phyloP scores from a whole-genome alignment of 2,329 filamentous ascomycete genomes.

The Teratosphaeria pseudoeucalypti region DNA sequence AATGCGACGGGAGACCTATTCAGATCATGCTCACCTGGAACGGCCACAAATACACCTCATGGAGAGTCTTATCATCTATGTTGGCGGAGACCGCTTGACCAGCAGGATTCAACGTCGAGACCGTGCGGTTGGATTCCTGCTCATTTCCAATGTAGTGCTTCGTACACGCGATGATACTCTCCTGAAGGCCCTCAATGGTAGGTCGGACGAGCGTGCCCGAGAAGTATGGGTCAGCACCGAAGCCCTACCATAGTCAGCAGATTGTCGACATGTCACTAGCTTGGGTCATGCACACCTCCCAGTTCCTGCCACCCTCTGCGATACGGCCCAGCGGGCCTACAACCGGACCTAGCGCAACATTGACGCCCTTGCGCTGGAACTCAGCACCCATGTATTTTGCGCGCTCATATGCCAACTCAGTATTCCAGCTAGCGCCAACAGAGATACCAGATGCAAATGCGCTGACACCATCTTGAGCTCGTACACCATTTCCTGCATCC shows the following conservation, averaged over 20 bases:
- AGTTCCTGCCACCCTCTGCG: conserved; percentile 13
- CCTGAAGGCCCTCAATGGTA: conserved; percentile 18
- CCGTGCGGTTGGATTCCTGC: conserved; percentile 17
- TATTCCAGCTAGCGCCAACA: conserved; percentile 31
- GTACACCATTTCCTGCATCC: conserved; percentile 29
- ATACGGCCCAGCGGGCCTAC: conserved; percentile 21
- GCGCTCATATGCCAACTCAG: conserved; percentile 22
- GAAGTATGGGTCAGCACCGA: conserved; percentile 21
- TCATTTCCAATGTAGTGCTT: conserved; percentile 25
- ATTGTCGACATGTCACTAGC: background rate
- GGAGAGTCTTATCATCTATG: conserved; percentile 13
- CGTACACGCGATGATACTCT: conserved; percentile 30
- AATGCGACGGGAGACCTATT: background rate
- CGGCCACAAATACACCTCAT: conserved; percentile 10
- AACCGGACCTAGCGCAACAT: conserved; percentile 22
- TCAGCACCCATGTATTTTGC: conserved; percentile 24
- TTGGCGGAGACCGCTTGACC: conserved; percentile 37
- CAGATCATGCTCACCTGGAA: background rate
- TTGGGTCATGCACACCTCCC: conserved; percentile 35
- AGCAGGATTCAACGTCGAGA: conserved; percentile 13
- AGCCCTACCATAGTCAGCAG: conserved; percentile 3
- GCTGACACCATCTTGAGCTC: conserved; percentile 22
- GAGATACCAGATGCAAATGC: conserved; percentile 29
- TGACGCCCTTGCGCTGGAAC: conserved; percentile 23
- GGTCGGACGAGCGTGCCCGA: conserved; percentile 17